Base-by-base conservation (phyloP, 2,329 filamentous ascomycete species). In the Rutstroemia sp. region DNA sequence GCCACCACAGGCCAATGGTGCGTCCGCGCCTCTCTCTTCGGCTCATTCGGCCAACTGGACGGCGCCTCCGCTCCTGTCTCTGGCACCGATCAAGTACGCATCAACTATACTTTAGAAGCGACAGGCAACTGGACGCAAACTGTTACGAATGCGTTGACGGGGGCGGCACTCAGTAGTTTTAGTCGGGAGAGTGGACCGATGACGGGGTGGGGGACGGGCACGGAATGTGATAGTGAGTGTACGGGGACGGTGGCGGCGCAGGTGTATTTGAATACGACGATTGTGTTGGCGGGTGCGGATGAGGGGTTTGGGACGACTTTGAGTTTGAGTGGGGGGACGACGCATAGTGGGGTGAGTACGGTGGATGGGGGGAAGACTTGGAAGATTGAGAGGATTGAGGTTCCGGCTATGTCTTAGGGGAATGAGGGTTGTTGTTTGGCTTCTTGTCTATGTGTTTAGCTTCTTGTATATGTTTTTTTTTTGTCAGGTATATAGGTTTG, bases 31-130 rank as follows among this genome's bases (percentile, higher is more conserved):
- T 69, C 66, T 39, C 57, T 74, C 5, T 75, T 75, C 56, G 73
- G 72, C 14, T 67, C 60, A 19, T 75, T 74, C 49, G 73, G 72
- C 3, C 74, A 76, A 65, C 57, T 72, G 2, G 70, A 73, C 48
- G 60, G 57, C 2, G 7, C n/a, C 0, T 46, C 52, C 23, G 66
- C 46, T 10, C 65, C 54, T 57, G 69, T 69, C 21, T 63, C 59
- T 23, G 64, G 61, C 0, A 58, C 50, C 2, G 68, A 70, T 42
- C 62, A 71, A 23, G 67, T 70, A 23, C 57, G 59, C 47, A 70
- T 70, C 49, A 60, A 66, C 48, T 69, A 70, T 58, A 60, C 58
- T 10, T 60, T 63, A 4, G 55, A 61, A 21, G 56, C 56, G 6
- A 68, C 49, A 39, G 58, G 19, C 19, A 62, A 16, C 34, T 67